Conservation (phyloP, 129 eudicot genomes). For the Silybum marianum region DNA sequence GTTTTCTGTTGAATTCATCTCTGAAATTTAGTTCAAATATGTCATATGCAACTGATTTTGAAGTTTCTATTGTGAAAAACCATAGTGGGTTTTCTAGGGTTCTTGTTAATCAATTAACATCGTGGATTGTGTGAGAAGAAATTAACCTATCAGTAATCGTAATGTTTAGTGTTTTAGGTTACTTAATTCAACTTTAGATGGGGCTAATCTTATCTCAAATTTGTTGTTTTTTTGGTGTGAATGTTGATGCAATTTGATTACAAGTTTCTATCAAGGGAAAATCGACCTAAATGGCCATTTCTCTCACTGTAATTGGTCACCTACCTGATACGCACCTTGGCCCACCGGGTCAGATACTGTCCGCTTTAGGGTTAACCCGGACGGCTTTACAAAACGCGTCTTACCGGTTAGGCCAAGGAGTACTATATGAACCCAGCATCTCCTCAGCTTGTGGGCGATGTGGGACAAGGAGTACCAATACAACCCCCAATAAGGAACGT, state of each 20-base stretch:
- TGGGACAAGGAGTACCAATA: too few relatives aligned
- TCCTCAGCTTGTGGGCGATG: too few relatives aligned
- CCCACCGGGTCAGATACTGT: too few relatives aligned
- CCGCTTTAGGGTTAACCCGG: too few relatives aligned
- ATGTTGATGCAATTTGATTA: not conserved
- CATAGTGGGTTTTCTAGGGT: slow-evolving; percentile 21
- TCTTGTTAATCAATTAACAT: not conserved
- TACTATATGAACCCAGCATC: too few relatives aligned
- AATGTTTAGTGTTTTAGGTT: slow-evolving; percentile 3
- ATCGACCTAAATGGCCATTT: too few relatives aligned
- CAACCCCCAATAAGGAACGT: too few relatives aligned
- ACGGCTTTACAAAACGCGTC: too few relatives aligned
- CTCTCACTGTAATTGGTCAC: too few relatives aligned
- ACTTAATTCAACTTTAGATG: slow-evolving; percentile 3
- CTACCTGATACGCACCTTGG: too few relatives aligned
- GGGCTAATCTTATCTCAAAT: not conserved
- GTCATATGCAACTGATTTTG: not conserved
- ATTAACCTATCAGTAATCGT: slow-evolving; percentile 4
- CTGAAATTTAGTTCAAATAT: not conserved
- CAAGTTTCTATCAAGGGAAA: not conserved
- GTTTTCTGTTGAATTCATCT: not conserved
- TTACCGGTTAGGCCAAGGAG: too few relatives aligned
- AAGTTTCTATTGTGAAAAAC: slow-evolving; percentile 1
- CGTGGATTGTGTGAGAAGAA: not conserved
- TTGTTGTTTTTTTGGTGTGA: not conserved